Base-by-base conservation (phyloP, 306 rosid genomes). In the Pyrus pyrifolia region DNA sequence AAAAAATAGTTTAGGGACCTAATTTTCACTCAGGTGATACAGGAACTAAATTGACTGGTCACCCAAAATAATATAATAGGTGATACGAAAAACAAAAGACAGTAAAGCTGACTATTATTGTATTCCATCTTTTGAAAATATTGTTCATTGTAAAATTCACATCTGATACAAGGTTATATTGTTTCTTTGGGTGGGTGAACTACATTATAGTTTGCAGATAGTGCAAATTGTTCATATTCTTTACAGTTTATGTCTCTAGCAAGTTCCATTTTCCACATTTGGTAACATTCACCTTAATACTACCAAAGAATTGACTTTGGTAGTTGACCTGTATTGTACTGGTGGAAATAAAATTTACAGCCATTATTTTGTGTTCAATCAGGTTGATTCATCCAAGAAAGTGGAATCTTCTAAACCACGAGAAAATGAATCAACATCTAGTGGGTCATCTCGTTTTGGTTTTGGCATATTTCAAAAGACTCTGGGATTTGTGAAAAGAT, bases 391-490 rank as follows among this genome's bases (percentile, higher is more conserved):
- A 38, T 63, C 82, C 23, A 83, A 91, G 83, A 86, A 74, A 70
- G 82, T 63, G 1, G 27, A 85, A 15, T 83, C 86, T 4, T 78
- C 88, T 51, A 85, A 78, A 31, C 66, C 85, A 40, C 92, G 74
- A 83, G 86, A 71, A 23, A 86, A 85, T 76, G 63, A 82, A 14
- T 70, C 81, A 29, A 87, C 67, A 23, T 71, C 93, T 13, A 81
- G 72, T 52, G 86, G 83, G 70, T 74, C 87, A 59, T 85, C 93
- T 66, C 93, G 89, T 81, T 86, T 89, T 79, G 76, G 92, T 68
- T 82, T 91, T 79, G 88, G 92, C 69, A 84, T 91, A 72, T 68
- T 91, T 60, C 91, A 89, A 53, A 91, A 89, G 85, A 91, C 93
- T 11, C 74, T 89, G 38, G 97, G 93, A 79, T 81, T 89, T 65